Base-by-base conservation (phyloP, 2,329 filamentous ascomycete species). In the Aspergillus latus region DNA sequence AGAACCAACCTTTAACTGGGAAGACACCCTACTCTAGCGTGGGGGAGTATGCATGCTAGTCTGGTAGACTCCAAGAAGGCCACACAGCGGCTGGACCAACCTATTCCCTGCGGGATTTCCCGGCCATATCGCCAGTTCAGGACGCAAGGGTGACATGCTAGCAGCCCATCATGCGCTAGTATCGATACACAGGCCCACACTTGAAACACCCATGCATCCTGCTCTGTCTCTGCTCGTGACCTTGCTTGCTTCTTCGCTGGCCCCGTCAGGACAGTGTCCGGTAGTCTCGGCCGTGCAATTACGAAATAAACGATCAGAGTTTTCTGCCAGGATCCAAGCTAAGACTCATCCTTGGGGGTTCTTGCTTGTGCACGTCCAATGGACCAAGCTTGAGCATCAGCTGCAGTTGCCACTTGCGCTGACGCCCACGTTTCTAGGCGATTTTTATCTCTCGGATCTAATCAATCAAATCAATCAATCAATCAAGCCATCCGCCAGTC, bases 371-470 rank as follows among this genome's bases (percentile, higher is more conserved):
- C 48, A 50, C 48, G 48, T 42, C 48, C 48, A 13, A 37, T 3
- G 5, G 13, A n/a, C 34, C 34, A 37, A 13, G 34, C 10, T 9
- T 37, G 34, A 5, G 34, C 34, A 37, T 37, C 16, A 32, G 15
- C 47, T n/a, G 21, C 7, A 16, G 21, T 49, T 21, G 48, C 48
- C 48, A 50, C 37, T 21, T 26, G 21, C 21, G 21, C 21, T 21
- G 48, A 50, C 39, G 49, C 30, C 49, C 49, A 51, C 49, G 49
- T 51, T 43, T 16, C 28, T 43, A 44, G 40, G 28, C 28, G 39
- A 51, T 43, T 51, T 48, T 42, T 51, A 34, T 51, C 37, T 37
- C 13, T 51, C 39, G 39, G 49, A 51, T 51, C 49, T 51, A 51
- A 51, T 51, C 49, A 51, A 51, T 51, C 47, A 40, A 49, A 21